Percentiles rank a stretch among this genome's conserved stretches.
phyloP scores from a whole-genome alignment of 2,329 filamentous ascomycete species.

The Onygenales sp. region DNA sequence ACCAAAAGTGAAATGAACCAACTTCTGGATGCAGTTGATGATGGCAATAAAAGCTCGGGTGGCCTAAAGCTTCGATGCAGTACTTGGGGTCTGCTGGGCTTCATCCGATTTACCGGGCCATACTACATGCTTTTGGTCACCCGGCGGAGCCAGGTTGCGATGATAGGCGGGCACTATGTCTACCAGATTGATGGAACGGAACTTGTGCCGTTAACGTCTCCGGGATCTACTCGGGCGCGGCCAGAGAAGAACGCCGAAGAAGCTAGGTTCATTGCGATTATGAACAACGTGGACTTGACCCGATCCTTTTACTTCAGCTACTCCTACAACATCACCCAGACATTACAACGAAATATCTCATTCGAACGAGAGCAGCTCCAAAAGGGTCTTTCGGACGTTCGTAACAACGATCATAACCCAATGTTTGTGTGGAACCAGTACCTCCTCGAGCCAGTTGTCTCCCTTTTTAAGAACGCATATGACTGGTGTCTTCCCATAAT shows the following conservation, averaged over 20 bases:
- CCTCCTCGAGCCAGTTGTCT: constrained; percentile 65
- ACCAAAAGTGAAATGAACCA: constrained; percentile 86
- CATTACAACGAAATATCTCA: constrained; percentile 84
- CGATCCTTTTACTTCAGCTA: constrained; percentile 97
- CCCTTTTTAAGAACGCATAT: constrained; percentile 66
- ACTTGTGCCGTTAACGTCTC: constrained; percentile 73
- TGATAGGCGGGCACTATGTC: constrained; percentile 91
- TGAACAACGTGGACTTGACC: constrained; percentile 84
- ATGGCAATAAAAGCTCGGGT: constrained; percentile 84
- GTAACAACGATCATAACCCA: constrained; percentile 73
- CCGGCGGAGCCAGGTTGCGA: constrained; percentile 89
- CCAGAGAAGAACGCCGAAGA: constrained; percentile 84
- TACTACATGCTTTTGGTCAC: constrained; percentile 98
- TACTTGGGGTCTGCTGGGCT: constrained; percentile 88
- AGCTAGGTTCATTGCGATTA: constrained; percentile 74
- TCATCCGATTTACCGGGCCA: constrained; percentile 88
- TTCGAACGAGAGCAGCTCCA: constrained; percentile 64
- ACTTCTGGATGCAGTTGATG: constrained; percentile 86
- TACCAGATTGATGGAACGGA: constrained; percentile 95
- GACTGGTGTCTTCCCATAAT: constrained; percentile 96
- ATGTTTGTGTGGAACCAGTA: constrained; percentile 99
- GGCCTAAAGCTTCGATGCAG: constrained; percentile 83
- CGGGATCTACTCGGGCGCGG: constrained; percentile 56
- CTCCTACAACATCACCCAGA: constrained; percentile 89
- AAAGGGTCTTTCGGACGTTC: constrained; percentile 51